phyloP scores from a whole-genome alignment of 2,329 filamentous ascomycete genomes.

The Harringtonia lauricola region DNA sequence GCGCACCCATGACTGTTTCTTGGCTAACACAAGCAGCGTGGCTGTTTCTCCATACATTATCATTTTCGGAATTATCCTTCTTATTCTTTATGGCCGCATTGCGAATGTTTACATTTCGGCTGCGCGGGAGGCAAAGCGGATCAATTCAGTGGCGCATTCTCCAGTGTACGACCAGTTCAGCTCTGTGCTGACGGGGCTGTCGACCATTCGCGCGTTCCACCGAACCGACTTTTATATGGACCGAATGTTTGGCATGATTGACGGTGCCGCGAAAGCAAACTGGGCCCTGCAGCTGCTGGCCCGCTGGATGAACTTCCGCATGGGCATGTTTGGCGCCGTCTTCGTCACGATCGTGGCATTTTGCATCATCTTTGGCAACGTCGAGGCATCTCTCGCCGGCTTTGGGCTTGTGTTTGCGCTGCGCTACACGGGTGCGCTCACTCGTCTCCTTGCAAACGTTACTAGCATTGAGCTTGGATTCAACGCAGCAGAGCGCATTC shows the following conservation, averaged over 20 bases:
- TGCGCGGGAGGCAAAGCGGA: conserved; percentile 27
- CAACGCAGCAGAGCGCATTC: conserved; percentile 30
- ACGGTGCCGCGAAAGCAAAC: conserved; percentile 19
- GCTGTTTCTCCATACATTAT: conserved; percentile 24
- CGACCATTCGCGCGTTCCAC: conserved; percentile 29
- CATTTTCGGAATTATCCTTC: conserved; percentile 23
- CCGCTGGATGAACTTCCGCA: conserved; percentile 26
- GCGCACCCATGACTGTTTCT: not conserved
- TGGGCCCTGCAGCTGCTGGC: conserved; percentile 21
- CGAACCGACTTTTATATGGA: conserved; percentile 24
- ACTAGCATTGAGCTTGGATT: conserved; percentile 28
- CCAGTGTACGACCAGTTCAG: conserved; percentile 31
- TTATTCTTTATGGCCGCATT: conserved; percentile 22
- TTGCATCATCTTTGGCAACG: conserved; percentile 22
- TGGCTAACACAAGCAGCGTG: conserved; percentile 9
- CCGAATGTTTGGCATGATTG: conserved; percentile 22
- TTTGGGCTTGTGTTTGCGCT: conserved; percentile 29
- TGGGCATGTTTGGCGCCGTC: conserved; percentile 26
- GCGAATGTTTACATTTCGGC: conserved; percentile 24
- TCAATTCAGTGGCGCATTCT: conserved; percentile 28
- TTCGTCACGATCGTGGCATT: conserved; percentile 26
- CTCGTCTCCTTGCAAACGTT: conserved; percentile 22
- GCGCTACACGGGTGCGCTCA: conserved; percentile 22
- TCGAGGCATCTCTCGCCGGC: conserved; percentile 27
- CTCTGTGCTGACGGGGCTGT: conserved; percentile 26